Conservation (phyloP, 2,329 filamentous ascomycete species). For the Colletotrichum theobromicola region DNA sequence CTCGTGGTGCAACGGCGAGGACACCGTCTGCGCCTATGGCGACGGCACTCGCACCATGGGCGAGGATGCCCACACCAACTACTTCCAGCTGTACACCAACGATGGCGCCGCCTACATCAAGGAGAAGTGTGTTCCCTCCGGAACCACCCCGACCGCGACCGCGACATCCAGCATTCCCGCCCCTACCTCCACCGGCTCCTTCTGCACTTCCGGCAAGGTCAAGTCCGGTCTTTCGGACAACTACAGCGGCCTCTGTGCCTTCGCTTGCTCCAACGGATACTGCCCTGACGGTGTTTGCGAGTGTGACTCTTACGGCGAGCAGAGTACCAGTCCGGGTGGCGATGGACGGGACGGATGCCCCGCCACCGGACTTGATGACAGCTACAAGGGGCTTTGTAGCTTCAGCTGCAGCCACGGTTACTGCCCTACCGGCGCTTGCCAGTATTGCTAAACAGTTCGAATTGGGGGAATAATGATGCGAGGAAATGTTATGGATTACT, state of each 20-base stretch:
- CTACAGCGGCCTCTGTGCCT: constrained; percentile 40
- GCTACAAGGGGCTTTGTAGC: constrained; percentile 50
- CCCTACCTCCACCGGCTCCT: constrained; percentile 9
- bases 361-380: constrained; percentile 32
- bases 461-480: neutral
- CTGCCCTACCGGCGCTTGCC: constrained; percentile 41
- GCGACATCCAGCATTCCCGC: neutral
- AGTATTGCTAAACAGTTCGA: constrained; percentile 12
- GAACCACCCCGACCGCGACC: neutral
- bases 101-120: constrained; percentile 18
- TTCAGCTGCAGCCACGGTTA: constrained; percentile 52
- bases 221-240: constrained; percentile 31
- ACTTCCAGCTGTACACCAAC: constrained; percentile 25
- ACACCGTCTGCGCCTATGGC: constrained; percentile 44
- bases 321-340: constrained; percentile 20
- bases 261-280: constrained; percentile 34
- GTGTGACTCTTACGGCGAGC: constrained; percentile 34
- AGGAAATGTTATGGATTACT: neutral
- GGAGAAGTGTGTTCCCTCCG: constrained; percentile 11
- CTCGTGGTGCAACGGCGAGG: constrained; percentile 39
- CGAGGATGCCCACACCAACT: constrained; percentile 39
- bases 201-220: constrained; percentile 31
- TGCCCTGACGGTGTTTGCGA: constrained; percentile 38
- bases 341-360: constrained; percentile 37
- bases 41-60: constrained; percentile 20